These are phyloP conservation scores for Xerocomellus amylosporus DNA, from an alignment of 768 basidiomycete genomes.

Conservation along the genomic window DNA sequence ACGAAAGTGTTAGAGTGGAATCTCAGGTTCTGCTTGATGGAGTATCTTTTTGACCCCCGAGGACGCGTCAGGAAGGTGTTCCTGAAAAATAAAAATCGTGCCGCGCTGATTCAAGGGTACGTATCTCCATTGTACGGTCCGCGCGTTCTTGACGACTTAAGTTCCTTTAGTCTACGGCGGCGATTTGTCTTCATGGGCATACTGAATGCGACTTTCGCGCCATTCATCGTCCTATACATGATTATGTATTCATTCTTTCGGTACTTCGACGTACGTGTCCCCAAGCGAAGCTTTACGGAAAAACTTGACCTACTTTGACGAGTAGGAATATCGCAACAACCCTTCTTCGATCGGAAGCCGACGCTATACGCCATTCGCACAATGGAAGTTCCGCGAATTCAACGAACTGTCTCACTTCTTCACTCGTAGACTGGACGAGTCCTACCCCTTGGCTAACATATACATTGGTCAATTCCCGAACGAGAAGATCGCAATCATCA, in stretches of 20 bases:
- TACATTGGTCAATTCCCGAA: conserved; percentile 99
- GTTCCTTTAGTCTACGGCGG: conserved; percentile 57
- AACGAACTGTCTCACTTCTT: conserved; percentile 97
- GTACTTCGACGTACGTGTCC: conserved; percentile 84
- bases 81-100: conserved; percentile 77
- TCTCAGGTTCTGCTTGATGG: conserved; percentile 90
- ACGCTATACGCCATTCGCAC: conserved; percentile 89
- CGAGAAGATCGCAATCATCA: conserved; percentile 83
- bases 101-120: conserved; percentile 79
- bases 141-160: neutral
- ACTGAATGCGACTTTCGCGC: conserved; percentile 91
- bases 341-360: conserved; percentile 92
- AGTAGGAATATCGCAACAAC: conserved; percentile 97
- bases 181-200: conserved; percentile 97
- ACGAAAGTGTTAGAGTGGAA: conserved; percentile 98
- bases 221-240: conserved; percentile 95
- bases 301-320: neutral
- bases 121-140: conserved; percentile 22
- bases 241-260: conserved; percentile 99
- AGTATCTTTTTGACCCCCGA: conserved; percentile 88
- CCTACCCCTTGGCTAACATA: conserved; percentile 86
- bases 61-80: conserved; percentile 92
- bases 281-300: neutral
- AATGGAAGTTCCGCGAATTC: conserved; percentile 99
- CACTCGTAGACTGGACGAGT: conserved; percentile 78